phyloP scores from a whole-genome alignment of 257 asterid genomes.

The Perilla frutescens region DNA sequence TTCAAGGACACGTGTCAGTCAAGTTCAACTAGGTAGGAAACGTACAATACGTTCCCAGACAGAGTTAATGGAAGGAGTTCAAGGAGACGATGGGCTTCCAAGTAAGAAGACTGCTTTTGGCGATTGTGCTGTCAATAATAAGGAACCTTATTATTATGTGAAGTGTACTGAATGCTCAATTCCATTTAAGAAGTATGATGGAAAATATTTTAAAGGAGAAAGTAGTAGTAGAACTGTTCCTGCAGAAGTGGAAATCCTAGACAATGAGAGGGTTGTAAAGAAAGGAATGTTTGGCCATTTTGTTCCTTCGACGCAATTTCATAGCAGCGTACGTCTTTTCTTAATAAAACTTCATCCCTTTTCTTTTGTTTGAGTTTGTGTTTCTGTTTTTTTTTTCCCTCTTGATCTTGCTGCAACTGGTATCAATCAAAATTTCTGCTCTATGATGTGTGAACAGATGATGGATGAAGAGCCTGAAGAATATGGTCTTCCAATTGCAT shows the following conservation, averaged over 20 bases:
- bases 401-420: no score
- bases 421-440: neutral
- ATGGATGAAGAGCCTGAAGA: neutral
- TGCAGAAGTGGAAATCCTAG: slow-evolving; percentile 40
- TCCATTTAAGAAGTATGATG: neutral
- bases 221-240: neutral
- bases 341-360: neutral
- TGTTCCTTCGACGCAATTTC: slow-evolving; percentile 29
- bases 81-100: neutral
- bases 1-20: neutral
- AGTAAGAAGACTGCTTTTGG: neutral
- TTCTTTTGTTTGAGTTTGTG: neutral
- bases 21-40: no score
- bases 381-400: neutral
- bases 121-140: neutral
- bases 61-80: no score
- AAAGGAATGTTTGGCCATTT: slow-evolving; percentile 30
- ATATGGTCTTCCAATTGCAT: slow-evolving; percentile 2
- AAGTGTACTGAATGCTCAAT: neutral
- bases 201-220: neutral
- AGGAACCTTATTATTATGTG: neutral
- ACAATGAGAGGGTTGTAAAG: slow-evolving; percentile 14
- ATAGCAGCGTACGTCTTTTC: slow-evolving; percentile 28
- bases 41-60: no score
- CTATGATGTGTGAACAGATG: slow-evolving; percentile 33